Base-by-base conservation (phyloP, 148 eudicot genomes). In the Pharnaceum exiguum region DNA sequence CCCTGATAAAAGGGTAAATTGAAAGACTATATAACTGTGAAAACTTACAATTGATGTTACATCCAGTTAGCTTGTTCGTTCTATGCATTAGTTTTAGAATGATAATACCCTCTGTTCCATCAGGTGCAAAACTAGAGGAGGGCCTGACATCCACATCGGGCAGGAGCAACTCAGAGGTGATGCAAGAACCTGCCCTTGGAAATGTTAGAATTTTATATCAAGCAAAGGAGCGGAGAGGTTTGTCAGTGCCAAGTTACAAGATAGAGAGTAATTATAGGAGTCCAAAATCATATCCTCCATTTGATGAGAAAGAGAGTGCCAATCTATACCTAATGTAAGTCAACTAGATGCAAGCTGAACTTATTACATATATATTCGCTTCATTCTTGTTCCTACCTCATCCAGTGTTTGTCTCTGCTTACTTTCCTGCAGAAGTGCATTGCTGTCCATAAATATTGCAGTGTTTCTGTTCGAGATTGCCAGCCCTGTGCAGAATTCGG, bases 401-500 rank as follows among this genome's bases (percentile, higher is more conserved):
- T 43, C 23, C 25, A 16, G 16, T n/a, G n/a, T 37, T 45, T 33
- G 4, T 29, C 52, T 26, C 19, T 23, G 25, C 6, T 46, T 45
- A 37, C 15, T 59, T 68, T 13, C 37, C 48, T 81, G 87, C 95
- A 89, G 96, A 62, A 67, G 96, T 17, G 59, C 66, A 28, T 51
- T 86, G 82, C 62, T 73, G 65, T 79, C 90, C 1, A 69, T 83
- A 54, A 76, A 89, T 68, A 81, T 86, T 30, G 94, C 94, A 23
- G 95, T 86, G 43, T 89, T 79, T 44, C 68, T 89, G 32, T 86
- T 89, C 44, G 95, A 83, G 70, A 62, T 77, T 52, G 96, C 96
- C 16, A 86, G 90, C 60, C 96, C 96, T 12, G 65, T 89, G n/a
- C 75, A 62, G 60, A 71, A 65, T 66, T 75, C 81, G 10, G 75